Evolutionary conservation across 257 asterid genomes (phyloP).

Genomic region (Apocynum venetum): DNA sequence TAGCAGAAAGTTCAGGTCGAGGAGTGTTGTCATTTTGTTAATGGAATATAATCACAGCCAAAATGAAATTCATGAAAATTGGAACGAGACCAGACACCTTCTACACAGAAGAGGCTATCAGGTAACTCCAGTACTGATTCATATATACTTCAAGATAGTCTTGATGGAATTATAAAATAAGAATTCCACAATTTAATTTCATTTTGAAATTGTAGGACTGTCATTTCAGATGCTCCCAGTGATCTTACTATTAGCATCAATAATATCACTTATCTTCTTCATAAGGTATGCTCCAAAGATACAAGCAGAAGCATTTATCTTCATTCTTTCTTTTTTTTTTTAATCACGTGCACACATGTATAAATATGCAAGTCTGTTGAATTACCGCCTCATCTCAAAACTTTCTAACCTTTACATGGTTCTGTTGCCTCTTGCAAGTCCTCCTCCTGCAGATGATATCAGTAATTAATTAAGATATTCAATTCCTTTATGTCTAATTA

Average conservation of each 20-base stretch:
- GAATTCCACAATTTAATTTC: background rate
- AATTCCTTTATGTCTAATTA: constrained; percentile 19
- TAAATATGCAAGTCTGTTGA: too few species aligned
- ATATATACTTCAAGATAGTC: too few species aligned
- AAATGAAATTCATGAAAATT: constrained; percentile 82
- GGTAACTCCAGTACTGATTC: constrained; percentile 30
- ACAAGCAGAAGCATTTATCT: background rate
- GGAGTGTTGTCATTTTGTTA: background rate
- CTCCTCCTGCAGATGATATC: too few species aligned
- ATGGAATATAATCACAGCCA: constrained; percentile 8
- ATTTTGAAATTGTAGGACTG: constrained; percentile 21
- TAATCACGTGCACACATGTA: too few species aligned
- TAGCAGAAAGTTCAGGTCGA: background rate
- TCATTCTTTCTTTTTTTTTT: too few species aligned
- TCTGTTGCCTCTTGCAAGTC: too few species aligned
- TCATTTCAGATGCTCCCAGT: constrained; percentile 24
- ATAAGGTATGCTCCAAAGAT: constrained; percentile 24
- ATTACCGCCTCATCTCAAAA: too few species aligned
- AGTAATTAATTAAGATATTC: constrained; percentile 1
- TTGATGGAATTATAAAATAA: background rate
- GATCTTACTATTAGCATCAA: constrained; percentile 31
- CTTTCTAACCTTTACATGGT: too few species aligned
- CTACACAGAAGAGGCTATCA: constrained; percentile 62
- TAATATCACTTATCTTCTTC: constrained; percentile 26
- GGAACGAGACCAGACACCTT: constrained; percentile 78